phyloP scores from a whole-genome alignment of 306 rosid species.

The Cucurbita ficifolia region DNA sequence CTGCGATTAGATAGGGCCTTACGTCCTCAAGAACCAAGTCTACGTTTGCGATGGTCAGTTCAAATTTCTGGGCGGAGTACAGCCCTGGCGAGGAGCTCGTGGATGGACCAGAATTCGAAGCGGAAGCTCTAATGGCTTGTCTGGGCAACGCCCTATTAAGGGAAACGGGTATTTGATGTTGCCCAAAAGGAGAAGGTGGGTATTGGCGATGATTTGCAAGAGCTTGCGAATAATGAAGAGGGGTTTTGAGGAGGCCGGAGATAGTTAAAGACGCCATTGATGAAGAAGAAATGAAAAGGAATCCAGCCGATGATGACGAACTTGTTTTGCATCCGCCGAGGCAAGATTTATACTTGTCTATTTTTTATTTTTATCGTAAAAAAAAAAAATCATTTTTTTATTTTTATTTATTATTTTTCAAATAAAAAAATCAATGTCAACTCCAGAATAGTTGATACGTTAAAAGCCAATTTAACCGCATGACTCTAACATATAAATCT shows the following conservation, averaged over 20 bases:
- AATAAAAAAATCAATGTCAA: too few species aligned
- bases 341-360: too few species aligned
- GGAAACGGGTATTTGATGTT: not conserved
- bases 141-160: not conserved
- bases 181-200: not conserved
- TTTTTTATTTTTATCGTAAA: too few species aligned
- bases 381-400: too few species aligned
- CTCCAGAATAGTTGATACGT: too few species aligned
- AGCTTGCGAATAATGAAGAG: not conserved
- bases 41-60: slow-evolving; percentile 58
- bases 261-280: slow-evolving; percentile 28
- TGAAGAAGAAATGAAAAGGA: not conserved
- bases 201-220: slow-evolving; percentile 6
- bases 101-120: slow-evolving; percentile 27
- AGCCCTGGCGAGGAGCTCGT: slow-evolving; percentile 43
- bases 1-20: slow-evolving; percentile 82
- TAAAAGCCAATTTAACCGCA: too few species aligned
- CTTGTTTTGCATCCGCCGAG: not conserved
- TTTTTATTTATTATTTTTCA: too few species aligned
- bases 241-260: slow-evolving; percentile 19
- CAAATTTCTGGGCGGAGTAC: slow-evolving; percentile 65
- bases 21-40: slow-evolving; percentile 82
- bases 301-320: not conserved
- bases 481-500: too few species aligned
- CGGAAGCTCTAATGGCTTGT: slow-evolving; percentile 23